Evolutionary conservation across 2,329 filamentous ascomycete species (phyloP).

Genomic region (Trichoderma citrinoviride): DNA sequence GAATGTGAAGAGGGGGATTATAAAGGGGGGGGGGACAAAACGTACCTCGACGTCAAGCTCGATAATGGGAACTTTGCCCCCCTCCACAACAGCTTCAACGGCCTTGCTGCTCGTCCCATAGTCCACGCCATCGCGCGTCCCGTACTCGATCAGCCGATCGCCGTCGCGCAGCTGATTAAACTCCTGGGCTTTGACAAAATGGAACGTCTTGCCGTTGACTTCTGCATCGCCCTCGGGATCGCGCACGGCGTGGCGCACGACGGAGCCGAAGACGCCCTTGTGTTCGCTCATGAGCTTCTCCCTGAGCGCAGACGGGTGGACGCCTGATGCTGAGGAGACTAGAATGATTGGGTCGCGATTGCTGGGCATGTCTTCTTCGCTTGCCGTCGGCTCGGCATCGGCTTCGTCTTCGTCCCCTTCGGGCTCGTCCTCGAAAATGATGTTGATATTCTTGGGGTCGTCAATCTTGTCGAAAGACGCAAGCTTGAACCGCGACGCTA

Average conservation of each 20-base stretch:
- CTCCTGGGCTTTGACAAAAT: slow-evolving; percentile 55
- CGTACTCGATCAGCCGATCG: slow-evolving; percentile 58
- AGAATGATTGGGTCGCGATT: slow-evolving; percentile 61
- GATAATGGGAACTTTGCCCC: slow-evolving; percentile 59
- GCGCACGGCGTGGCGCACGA: slow-evolving; percentile 55
- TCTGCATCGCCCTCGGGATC: slow-evolving; percentile 50
- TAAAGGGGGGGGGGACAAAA: no score
- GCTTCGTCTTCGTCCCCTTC: slow-evolving; percentile 38
- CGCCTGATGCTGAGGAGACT: slow-evolving; percentile 57
- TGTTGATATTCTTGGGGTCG: slow-evolving; percentile 67
- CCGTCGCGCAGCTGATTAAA: slow-evolving; percentile 59
- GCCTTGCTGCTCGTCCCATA: slow-evolving; percentile 57
- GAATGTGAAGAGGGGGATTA: slow-evolving; percentile 18
- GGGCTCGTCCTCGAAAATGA: slow-evolving; percentile 53
- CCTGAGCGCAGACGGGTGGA: slow-evolving; percentile 62
- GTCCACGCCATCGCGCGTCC: slow-evolving; percentile 46
- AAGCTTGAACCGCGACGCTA: slow-evolving; percentile 72
- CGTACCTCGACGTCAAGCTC: slow-evolving; percentile 52
- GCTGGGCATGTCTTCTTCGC: slow-evolving; percentile 42
- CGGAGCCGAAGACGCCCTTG: slow-evolving; percentile 62
- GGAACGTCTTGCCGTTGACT: slow-evolving; percentile 49
- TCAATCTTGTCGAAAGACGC: slow-evolving; percentile 84
- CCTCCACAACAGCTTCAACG: slow-evolving; percentile 50
- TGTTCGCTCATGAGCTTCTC: slow-evolving; percentile 61
- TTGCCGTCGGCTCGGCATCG: slow-evolving; percentile 36